phyloP scores from a whole-genome alignment of 208 protist genomes.

The Phytomonas francai region DNA sequence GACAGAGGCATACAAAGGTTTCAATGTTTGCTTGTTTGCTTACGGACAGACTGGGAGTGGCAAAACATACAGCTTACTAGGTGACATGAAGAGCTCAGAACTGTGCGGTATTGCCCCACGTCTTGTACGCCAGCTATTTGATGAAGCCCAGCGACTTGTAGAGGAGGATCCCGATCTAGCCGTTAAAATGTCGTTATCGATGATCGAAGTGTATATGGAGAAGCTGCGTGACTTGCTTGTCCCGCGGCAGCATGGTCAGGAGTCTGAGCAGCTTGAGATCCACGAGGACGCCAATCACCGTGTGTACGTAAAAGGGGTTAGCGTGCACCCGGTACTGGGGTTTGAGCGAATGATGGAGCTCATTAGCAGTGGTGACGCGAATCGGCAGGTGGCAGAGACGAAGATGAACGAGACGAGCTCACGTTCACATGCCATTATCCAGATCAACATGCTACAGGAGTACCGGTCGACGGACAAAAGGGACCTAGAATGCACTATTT shows the following conservation, averaged over 20 bases:
- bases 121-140: constrained; percentile 31
- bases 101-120: constrained; percentile 25
- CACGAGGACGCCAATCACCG: constrained; percentile 41
- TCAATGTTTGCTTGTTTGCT: constrained; percentile 77
- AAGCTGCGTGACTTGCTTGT: constrained; percentile 67
- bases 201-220: constrained; percentile 83
- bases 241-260: constrained; percentile 48
- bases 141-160: constrained; percentile 33
- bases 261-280: constrained; percentile 71
- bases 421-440: constrained; percentile 87
- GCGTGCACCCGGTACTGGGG: constrained; percentile 67
- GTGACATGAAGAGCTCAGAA: constrained; percentile 32
- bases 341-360: constrained; percentile 58
- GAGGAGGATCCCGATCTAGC: constrained; percentile 39
- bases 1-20: constrained; percentile 72
- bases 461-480: constrained; percentile 38
- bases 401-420: constrained; percentile 85
- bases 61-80: constrained; percentile 73
- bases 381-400: constrained; percentile 69
- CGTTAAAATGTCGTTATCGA: constrained; percentile 62
- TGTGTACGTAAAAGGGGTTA: constrained; percentile 53
- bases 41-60: constrained; percentile 77
- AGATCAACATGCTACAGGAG: constrained; percentile 58
- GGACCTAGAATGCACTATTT: constrained; percentile 54
- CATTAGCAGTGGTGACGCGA: constrained; percentile 53